Evolutionary conservation across 2,329 filamentous ascomycete genomes (phyloP), one percentile per base, ranked within the genome.

Genomic region (Clathrospora elynae): DNA sequence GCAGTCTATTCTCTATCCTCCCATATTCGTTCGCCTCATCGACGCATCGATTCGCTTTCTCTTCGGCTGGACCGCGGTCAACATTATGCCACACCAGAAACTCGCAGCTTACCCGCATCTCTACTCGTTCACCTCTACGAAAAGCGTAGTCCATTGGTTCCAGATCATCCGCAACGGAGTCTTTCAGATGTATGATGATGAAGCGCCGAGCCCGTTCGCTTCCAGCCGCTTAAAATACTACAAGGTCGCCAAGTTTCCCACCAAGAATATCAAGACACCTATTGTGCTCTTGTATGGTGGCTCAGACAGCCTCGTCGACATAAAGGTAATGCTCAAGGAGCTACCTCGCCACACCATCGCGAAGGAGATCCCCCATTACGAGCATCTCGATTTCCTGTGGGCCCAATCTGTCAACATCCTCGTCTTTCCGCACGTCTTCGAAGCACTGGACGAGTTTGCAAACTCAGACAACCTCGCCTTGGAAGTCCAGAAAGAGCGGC

Each of bases 131-230:
- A 96, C 92, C 0, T 95, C 89, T 67, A 96, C 90, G 43, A 99
- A 99, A 73, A 91, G 86, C 13, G 90, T 99, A 6, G 93, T 99
- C 0, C 93, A 99, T 67, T 99, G 93, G 93, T 99, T 99, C 69
- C 93, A 99, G 67, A 96, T 99, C 66, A 99, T 99, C 61, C 86
- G 93, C 53, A 96, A 92, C 62, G 88, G 90, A 61, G 90, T 84
- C 17, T 97, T 99, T 70, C 93, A 99, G 71, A 96, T 99, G 88
- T 97, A 91, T 70, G 93, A 99, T 66, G 93, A 99, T 66, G 92
- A 97, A 60, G 81, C 93, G 1, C 87, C 90, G 43, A 85, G 86
- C 18, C 86, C 86, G 0, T 76, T 95, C 46, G 83, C 84, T 39
- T 82, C 81, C 14, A 84, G 84, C 4, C 81, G 81, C 39, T 85